These are phyloP conservation scores for Boletus sp. DNA, from an alignment of 1,284 basidiomycete genomes.

Conservation along the genomic window DNA sequence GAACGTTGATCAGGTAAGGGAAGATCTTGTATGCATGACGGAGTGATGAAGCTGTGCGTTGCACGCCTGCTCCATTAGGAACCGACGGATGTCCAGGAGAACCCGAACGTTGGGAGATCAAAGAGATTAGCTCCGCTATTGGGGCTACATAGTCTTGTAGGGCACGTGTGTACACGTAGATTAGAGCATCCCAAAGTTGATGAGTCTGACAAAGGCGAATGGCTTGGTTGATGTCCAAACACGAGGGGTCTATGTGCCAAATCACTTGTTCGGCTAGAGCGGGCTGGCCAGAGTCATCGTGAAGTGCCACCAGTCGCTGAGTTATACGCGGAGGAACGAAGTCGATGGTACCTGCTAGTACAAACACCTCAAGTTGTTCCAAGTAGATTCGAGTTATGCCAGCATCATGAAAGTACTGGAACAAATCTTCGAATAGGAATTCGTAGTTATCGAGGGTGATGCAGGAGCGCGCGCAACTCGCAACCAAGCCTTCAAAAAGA, in stretches of 20 bases:
- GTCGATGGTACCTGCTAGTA: conserved; percentile 72
- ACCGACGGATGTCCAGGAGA: conserved; percentile 1
- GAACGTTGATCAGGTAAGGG: conserved; percentile 81
- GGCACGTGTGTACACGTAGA: conserved; percentile 90
- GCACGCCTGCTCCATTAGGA: conserved; percentile 14
- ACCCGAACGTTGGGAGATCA: conserved; percentile 65
- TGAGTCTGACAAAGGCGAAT: conserved; percentile 82
- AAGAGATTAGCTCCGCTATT: conserved; percentile 76
- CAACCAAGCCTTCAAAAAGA: conserved; percentile 86
- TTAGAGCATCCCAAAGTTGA: conserved; percentile 87
- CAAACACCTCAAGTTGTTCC: conserved; percentile 77
- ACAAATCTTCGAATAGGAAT: conserved; percentile 91
- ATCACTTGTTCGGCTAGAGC: conserved; percentile 86
- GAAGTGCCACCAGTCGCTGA: conserved; percentile 78
- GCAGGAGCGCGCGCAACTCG: conserved; percentile 78
- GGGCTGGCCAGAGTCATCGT: conserved; percentile 69
- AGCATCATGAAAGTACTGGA: conserved; percentile 81
- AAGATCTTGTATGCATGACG: conserved; percentile 90
- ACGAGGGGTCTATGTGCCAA: conserved; percentile 92
- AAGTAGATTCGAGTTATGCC: conserved; percentile 91
- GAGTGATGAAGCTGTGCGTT: conserved; percentile 35
- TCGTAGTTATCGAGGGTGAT: conserved; percentile 76
- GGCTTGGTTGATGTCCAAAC: conserved; percentile 92
- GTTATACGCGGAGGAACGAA: conserved; percentile 83
- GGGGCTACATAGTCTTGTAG: conserved; percentile 88